Evolutionary conservation across 352 stramenopile genomes (phyloP), one percentile per base, ranked within the genome.

Genomic region (Phytophthora hibernalis): DNA sequence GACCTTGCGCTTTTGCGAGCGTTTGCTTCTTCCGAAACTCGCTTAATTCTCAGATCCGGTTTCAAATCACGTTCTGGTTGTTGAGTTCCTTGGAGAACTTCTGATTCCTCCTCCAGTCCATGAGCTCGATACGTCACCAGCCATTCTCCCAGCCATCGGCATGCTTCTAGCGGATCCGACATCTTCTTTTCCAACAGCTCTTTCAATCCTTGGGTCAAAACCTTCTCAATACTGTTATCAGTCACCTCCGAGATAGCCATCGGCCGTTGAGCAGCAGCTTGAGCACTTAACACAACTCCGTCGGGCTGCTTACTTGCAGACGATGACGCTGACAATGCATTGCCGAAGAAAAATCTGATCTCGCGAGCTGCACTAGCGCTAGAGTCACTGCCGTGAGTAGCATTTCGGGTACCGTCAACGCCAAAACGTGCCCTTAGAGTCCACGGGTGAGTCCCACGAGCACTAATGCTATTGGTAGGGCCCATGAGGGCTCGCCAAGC

Each of bases 361-460:
- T 97, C 90, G 5, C 89, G 79, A 3, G 61, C 57, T 10, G 91
- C 89, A 44, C 76, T 91, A 7, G 37, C 47, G 16, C 45, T 61
- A 4, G 79, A 79, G 54, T 97, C 89, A 51, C 80, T 93, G 21
- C 89, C 91, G 49, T 96, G 91, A 1, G 88, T 93, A 9, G 90
- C 86, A 60, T 97, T 97, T 20, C 69, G 54, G 1, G 81, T 94
- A 15, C 87, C 82, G 26, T 95, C 83, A n/a, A 88, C 47, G 11
- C 91, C 91, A 56, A 92, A 96, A n/a, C 79, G 73, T 15, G 80
- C 91, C 4, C 88, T 79, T 26, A 97, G 59, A 9, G 77, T 85
- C 77, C 72, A 83, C 12, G 84, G 78, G 26, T 83, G 62, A 1
- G 65, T 82, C 31, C 79, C 60, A 0, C 78, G 64, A 5, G 89